Base-by-base conservation (phyloP, 208 protist species). In the Sergeia podlipaevii region DNA sequence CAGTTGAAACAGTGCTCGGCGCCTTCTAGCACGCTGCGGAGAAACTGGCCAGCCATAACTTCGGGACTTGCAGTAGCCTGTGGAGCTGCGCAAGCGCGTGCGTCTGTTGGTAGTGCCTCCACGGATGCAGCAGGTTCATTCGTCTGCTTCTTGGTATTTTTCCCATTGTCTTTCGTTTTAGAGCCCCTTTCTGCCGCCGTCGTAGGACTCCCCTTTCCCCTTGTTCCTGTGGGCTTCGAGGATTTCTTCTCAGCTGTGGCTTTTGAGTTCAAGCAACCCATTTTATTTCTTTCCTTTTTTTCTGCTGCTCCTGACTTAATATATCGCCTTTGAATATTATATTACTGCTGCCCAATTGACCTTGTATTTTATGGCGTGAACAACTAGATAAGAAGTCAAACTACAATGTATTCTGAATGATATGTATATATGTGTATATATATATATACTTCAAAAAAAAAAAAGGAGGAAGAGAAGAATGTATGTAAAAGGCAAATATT, bases 221-320 rank as follows among this genome's bases (percentile, higher is more conserved):
- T 29, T 0, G 51, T 6, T n/a, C 33, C 30, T 26, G 39, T 20
- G 21, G 37, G 42, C 5, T 41, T 2, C 5, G 41, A 58, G 52
- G 63, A 62, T 24, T 46, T 11, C 56, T 70, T 82, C 43, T 74
- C 61, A 4, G 61, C 50, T 15, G 54, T 53, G 4, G 75, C 48
- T 36, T 82, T 82, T 36, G 70, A 79, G 53, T 78, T 81, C 28
- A 79, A 63, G 48, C 72, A 85, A 30, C 73, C 73, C 73, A 85
- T 81, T 41, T n/a, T 8, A 7, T 21, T 26, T 27, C 23, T 20
- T 20, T 41, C 18, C 1, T 54, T 54, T 54, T 54, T 36, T 54
- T 48, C 33, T 38, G 11, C 11, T n/a, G 33, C 33, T 10, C 20
- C n/a, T 27, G 17, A 26, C n/a, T 7, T 28, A 6, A 41, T 26